Evolutionary conservation across 768 basidiomycete genomes (phyloP).

Genomic region (Tylopilus felleus): DNA sequence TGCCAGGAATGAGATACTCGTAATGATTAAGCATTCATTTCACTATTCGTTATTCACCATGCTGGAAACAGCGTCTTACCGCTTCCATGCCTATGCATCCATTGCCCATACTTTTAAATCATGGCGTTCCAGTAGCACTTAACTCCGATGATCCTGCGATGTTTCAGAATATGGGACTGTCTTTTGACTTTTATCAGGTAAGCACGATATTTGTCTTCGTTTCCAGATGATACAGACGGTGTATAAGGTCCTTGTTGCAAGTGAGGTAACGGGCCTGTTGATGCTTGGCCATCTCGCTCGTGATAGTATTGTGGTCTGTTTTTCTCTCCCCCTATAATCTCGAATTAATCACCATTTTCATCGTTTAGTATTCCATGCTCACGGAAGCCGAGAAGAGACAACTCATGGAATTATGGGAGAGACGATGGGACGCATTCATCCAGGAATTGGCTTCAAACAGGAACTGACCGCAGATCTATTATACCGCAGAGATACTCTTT

Average conservation of each 20-base stretch:
- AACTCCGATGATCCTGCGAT: slow-evolving; percentile 74
- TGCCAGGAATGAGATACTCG: slow-evolving; percentile 69
- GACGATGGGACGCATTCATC: background rate
- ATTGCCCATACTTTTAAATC: slow-evolving; percentile 64
- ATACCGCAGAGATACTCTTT: background rate
- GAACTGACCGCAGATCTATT: background rate
- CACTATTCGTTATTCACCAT: background rate
- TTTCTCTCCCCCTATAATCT: background rate
- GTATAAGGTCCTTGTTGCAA: slow-evolving; percentile 59
- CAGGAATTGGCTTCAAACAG: background rate
- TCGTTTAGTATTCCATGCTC: slow-evolving; percentile 42
- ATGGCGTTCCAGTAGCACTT: slow-evolving; percentile 68
- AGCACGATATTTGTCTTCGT: background rate
- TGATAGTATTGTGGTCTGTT: slow-evolving; percentile 57
- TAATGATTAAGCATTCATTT: slow-evolving; percentile 27
- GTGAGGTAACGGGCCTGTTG: slow-evolving; percentile 61
- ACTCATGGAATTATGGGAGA: slow-evolving; percentile 19
- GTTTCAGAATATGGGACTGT: slow-evolving; percentile 76
- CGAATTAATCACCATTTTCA: background rate
- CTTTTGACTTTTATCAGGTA: slow-evolving; percentile 78
- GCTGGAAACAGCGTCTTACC: slow-evolving; percentile 53
- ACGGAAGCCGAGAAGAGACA: slow-evolving; percentile 42
- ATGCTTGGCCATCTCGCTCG: slow-evolving; percentile 62
- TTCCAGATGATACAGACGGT: background rate
- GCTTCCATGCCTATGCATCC: slow-evolving; percentile 82